Evolutionary conservation across 768 basidiomycete genomes (phyloP).

Genomic region (Dentipellis sp.): DNA sequence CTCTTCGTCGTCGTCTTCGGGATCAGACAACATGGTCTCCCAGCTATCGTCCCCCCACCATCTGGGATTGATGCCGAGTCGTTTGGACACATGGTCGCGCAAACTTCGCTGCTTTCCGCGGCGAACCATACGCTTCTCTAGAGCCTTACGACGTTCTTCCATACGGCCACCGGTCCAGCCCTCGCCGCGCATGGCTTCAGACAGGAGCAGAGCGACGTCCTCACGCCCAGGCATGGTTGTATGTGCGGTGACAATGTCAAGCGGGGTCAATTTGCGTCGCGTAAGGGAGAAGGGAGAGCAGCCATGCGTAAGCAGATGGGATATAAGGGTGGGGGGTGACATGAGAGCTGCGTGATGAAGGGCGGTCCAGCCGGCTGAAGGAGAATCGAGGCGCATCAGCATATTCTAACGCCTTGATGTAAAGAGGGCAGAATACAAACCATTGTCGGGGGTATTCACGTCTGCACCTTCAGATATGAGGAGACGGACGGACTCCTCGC

Average conservation of each 20-base stretch:
- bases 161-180: slow-evolving; percentile 77
- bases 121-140: slow-evolving; percentile 50
- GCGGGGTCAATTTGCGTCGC: slow-evolving; percentile 68
- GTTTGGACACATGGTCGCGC: slow-evolving; percentile 47
- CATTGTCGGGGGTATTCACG: slow-evolving; percentile 48
- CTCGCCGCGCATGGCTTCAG: slow-evolving; percentile 80
- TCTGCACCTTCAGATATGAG: slow-evolving; percentile 74
- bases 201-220: slow-evolving; percentile 79
- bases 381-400: neutral
- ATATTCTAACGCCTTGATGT: neutral
- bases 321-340: slow-evolving; percentile 84
- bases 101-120: slow-evolving; percentile 44
- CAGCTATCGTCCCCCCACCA: slow-evolving; percentile 58
- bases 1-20: slow-evolving; percentile 36
- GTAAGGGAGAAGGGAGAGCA: slow-evolving; percentile 78
- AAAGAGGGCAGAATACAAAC: slow-evolving; percentile 28
- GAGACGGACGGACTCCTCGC: slow-evolving; percentile 82
- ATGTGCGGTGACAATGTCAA: slow-evolving; percentile 86
- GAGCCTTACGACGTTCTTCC: slow-evolving; percentile 52
- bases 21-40: slow-evolving; percentile 20
- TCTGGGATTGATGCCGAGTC: slow-evolving; percentile 43
- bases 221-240: slow-evolving; percentile 73
- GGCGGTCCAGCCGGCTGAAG: slow-evolving; percentile 86
- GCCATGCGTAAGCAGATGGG: slow-evolving; percentile 87
- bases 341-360: slow-evolving; percentile 87